Conservation (phyloP, 768 basidiomycete species). For the Pulveroboletus sp. region DNA sequence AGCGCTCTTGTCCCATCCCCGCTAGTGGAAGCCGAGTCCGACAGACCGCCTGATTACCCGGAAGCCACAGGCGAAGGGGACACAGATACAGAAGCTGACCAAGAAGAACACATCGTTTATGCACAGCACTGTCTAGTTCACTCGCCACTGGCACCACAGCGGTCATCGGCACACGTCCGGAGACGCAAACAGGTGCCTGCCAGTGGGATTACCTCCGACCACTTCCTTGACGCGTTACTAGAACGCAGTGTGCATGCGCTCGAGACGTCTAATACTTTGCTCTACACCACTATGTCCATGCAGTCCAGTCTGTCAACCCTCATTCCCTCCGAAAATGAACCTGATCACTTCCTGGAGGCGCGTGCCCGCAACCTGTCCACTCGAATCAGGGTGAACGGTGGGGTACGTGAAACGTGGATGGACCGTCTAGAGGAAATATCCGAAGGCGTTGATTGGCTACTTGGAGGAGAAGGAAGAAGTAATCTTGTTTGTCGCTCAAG, state of each 20-base stretch:
- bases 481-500: constrained; percentile 4
- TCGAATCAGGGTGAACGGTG: constrained; percentile 44
- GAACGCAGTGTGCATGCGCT: constrained; percentile 81
- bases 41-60: constrained; percentile 71
- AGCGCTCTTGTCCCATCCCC: constrained; percentile 12
- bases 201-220: constrained; percentile 38
- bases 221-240: constrained; percentile 70
- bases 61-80: constrained; percentile 77
- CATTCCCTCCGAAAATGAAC: constrained; percentile 43
- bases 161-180: constrained; percentile 18
- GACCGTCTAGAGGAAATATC: constrained; percentile 66
- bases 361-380: constrained; percentile 51
- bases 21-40: constrained; percentile 38
- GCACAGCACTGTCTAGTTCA: constrained; percentile 27
- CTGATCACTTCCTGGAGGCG: constrained; percentile 44
- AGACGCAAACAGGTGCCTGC: constrained; percentile 28
- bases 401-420: constrained; percentile 54
- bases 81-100: constrained; percentile 52
- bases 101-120: constrained; percentile 19
- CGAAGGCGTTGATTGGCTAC: constrained; percentile 56
- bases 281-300: constrained; percentile 73
- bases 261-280: constrained; percentile 77
- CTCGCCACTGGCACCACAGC: constrained; percentile 36
- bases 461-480: constrained; percentile 31
- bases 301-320: constrained; percentile 52